Evolutionary conservation across 371 early-diverging fungal species (phyloP).

Genomic region (Nematocida ironsii): DNA sequence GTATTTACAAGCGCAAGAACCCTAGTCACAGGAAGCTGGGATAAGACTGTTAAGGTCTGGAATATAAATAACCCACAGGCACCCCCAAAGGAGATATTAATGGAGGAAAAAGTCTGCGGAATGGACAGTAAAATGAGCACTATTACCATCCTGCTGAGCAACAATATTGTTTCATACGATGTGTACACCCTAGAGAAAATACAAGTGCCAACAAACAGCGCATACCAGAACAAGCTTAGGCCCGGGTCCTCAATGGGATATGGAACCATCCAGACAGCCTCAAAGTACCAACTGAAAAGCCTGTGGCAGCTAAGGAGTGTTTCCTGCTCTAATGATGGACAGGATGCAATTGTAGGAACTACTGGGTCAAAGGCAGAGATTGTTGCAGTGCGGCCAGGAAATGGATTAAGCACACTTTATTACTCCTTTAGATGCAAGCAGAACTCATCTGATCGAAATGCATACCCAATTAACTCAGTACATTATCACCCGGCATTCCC

Average conservation of each 20-base stretch:
- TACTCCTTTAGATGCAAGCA: conserved; percentile 84
- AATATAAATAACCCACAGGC: conserved; percentile 72
- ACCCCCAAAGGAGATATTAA: conserved; percentile 73
- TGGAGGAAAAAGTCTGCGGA: conserved; percentile 79
- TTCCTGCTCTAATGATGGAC: conserved; percentile 37
- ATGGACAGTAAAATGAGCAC: conserved; percentile 77
- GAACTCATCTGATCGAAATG: conserved; percentile 70
- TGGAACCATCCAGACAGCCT: conserved; percentile 5
- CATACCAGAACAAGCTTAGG: neutral
- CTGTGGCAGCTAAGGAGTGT: conserved; percentile 64
- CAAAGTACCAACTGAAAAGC: conserved; percentile 48
- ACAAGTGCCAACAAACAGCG: neutral
- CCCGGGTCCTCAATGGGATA: neutral
- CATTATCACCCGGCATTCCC: conserved; percentile 79
- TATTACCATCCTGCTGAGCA: conserved; percentile 78
- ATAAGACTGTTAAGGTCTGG: conserved; percentile 86
- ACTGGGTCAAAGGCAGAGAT: conserved; percentile 68
- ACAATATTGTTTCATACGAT: conserved; percentile 76
- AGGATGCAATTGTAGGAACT: conserved; percentile 62
- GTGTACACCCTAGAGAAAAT: conserved; percentile 67
- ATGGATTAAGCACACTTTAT: conserved; percentile 71
- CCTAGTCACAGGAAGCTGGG: conserved; percentile 86
- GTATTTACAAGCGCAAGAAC: conserved; percentile 69
- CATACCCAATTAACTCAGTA: conserved; percentile 75
- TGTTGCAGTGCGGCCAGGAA: conserved; percentile 60